phyloP scores from a whole-genome alignment of 2,329 filamentous ascomycete species.

The Venturiaceae sp. region DNA sequence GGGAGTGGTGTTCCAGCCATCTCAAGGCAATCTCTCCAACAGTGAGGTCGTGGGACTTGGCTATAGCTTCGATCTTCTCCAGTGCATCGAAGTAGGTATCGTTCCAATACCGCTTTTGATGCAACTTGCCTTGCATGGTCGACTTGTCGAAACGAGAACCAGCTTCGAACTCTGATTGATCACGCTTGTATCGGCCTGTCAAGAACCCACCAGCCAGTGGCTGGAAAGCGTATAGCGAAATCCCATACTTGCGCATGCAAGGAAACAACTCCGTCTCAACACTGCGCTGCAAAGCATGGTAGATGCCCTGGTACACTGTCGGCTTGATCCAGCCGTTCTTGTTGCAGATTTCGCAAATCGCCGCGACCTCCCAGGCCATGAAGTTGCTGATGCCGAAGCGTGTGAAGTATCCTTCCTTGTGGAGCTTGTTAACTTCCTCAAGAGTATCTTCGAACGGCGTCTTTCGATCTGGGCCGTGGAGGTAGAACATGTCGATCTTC shows the following conservation, averaged over 20 bases:
- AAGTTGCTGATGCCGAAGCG: conserved; percentile 38
- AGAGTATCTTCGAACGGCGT: conserved; percentile 38
- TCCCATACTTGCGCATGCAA: conserved; percentile 31
- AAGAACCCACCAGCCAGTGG: conserved; percentile 38
- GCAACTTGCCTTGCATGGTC: conserved; percentile 27
- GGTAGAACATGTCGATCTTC: conserved; percentile 39
- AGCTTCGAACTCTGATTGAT: conserved; percentile 23
- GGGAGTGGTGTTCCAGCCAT: conserved; percentile 36
- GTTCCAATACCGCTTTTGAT: conserved; percentile 31
- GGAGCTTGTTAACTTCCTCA: conserved; percentile 33
- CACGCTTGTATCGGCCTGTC: conserved; percentile 28
- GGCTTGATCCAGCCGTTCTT: conserved; percentile 32
- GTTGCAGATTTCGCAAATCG: conserved; percentile 36
- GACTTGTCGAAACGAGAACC: conserved; percentile 29
- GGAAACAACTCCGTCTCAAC: conserved; percentile 33
- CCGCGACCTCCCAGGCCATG: conserved; percentile 35
- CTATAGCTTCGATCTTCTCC: conserved; percentile 26
- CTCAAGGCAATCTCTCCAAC: conserved; percentile 33
- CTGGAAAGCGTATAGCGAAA: conserved; percentile 32
- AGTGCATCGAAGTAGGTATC: conserved; percentile 33
- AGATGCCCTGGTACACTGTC: conserved; percentile 37
- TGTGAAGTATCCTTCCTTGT: conserved; percentile 29
- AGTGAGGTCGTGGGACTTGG: conserved; percentile 30
- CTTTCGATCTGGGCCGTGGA: conserved; percentile 44
- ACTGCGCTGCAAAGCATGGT: conserved; percentile 27